phyloP scores from a whole-genome alignment of 2,329 filamentous ascomycete species.

The Colletotrichum spaethianum region DNA sequence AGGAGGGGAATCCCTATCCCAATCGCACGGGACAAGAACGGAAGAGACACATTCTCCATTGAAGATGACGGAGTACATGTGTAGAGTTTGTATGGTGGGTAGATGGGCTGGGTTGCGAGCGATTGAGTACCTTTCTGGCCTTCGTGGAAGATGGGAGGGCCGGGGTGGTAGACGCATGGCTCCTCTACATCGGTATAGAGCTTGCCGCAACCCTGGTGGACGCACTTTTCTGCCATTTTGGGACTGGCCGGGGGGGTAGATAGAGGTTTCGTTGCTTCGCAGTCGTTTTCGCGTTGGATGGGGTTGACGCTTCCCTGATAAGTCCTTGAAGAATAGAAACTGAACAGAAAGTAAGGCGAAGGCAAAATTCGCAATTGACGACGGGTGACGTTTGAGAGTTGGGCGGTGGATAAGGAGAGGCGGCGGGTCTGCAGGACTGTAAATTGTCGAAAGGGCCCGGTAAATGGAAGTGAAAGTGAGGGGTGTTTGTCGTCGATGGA shows the following conservation, averaged over 20 bases:
- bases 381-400: constrained; percentile 28
- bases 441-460: constrained; percentile 30
- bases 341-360: not conserved
- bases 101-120: not conserved
- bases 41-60: constrained; percentile 34
- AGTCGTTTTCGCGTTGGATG: constrained; percentile 24
- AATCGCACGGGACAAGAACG: constrained; percentile 22
- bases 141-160: constrained; percentile 95
- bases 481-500: constrained; percentile 39
- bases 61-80: constrained; percentile 17
- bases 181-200: constrained; percentile 85
- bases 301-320: not conserved
- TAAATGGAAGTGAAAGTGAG: constrained; percentile 24
- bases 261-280: constrained; percentile 23
- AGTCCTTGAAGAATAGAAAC: not conserved
- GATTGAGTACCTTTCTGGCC: constrained; percentile 88
- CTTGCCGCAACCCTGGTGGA: constrained; percentile 97
- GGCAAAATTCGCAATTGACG: constrained; percentile 12
- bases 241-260: constrained; percentile 15
- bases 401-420: not conserved
- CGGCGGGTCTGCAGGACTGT: constrained; percentile 21
- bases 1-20: constrained; percentile 16
- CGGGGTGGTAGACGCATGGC: constrained; percentile 91
- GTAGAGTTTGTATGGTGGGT: constrained; percentile 23
- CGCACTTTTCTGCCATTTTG: constrained; percentile 85